These are phyloP conservation scores for Citrus maxima DNA, from an alignment of 345 rosid species.

Conservation along the genomic window DNA sequence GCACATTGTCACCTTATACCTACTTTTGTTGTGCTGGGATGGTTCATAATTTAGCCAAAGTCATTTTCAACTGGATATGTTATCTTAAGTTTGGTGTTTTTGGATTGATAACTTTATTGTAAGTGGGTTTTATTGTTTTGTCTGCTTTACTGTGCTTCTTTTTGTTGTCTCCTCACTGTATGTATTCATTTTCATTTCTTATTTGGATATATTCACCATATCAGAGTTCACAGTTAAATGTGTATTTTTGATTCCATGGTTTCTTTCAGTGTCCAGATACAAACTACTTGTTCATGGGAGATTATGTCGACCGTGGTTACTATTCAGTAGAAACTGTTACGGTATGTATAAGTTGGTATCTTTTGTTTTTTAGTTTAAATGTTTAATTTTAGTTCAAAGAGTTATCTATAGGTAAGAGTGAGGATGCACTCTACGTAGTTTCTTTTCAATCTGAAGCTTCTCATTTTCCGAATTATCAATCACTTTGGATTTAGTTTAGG, in stretches of 20 bases:
- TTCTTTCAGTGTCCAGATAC: conserved; percentile 83
- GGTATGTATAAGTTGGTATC: conserved; percentile 36
- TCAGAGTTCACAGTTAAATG: not conserved
- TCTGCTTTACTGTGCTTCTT: not conserved
- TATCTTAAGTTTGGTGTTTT: not conserved
- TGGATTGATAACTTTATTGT: not conserved
- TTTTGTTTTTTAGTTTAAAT: not conserved
- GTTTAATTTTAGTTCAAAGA: not conserved
- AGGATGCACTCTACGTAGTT: not conserved
- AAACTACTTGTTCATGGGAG: conserved; percentile 96
- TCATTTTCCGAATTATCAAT: not conserved
- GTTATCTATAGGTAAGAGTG: not conserved
- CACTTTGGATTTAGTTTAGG: not conserved
- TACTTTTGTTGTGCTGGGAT: not conserved
- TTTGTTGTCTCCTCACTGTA: not conserved
- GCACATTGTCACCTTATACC: not conserved
- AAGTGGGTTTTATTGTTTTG: not conserved
- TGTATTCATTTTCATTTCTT: not conserved
- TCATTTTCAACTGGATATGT: not conserved
- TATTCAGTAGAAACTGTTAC: conserved; percentile 97
- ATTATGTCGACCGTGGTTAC: conserved; percentile 95
- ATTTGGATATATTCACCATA: not conserved
- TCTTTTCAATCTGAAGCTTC: not conserved
- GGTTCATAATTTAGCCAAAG: not conserved
- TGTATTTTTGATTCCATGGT: conserved; percentile 7